Evolutionary conservation across 2,329 filamentous ascomycete species (phyloP).

Genomic region (Leptographium radiaticola): DNA sequence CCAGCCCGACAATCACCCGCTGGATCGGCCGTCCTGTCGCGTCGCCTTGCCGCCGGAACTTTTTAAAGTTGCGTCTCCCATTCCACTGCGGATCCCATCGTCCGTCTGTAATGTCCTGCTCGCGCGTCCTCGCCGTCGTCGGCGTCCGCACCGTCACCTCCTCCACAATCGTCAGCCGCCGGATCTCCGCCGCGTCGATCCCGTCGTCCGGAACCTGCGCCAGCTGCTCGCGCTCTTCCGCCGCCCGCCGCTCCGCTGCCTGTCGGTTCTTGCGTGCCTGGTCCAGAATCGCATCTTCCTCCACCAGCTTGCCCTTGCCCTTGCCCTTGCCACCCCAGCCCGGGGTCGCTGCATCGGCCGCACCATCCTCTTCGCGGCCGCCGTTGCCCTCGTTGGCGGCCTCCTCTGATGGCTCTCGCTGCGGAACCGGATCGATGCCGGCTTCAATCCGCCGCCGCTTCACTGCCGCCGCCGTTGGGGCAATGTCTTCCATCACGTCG

Average conservation of each 20-base stretch:
- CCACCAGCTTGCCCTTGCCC: slow-evolving; percentile 15
- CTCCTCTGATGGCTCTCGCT: slow-evolving; percentile 15
- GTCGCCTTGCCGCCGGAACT: slow-evolving; percentile 54
- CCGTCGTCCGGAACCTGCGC: slow-evolving; percentile 43
- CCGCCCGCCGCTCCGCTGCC: slow-evolving; percentile 52
- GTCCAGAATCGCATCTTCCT: slow-evolving; percentile 53
- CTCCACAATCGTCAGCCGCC: slow-evolving; percentile 63
- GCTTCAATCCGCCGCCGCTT: slow-evolving; percentile 63
- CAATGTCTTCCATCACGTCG: slow-evolving; percentile 56
- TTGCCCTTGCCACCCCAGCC: slow-evolving; percentile 25
- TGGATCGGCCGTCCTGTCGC: slow-evolving; percentile 25
- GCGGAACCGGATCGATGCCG: slow-evolving; percentile 32
- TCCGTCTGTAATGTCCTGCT: slow-evolving; percentile 37
- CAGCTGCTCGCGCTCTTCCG: slow-evolving; percentile 38
- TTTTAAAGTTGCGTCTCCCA: slow-evolving; percentile 91
- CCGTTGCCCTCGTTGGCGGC: slow-evolving; percentile 10
- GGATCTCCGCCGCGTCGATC: slow-evolving; percentile 59
- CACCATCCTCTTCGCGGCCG: slow-evolving; percentile 1
- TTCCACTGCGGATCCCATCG: slow-evolving; percentile 88
- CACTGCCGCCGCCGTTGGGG: slow-evolving; percentile 62
- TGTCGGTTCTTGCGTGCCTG: slow-evolving; percentile 46
- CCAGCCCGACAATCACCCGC: slow-evolving; percentile 53
- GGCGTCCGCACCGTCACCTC: slow-evolving; percentile 50
- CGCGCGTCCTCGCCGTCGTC: slow-evolving; percentile 23
- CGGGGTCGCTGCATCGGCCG: background rate